These are phyloP conservation scores for Platanthera guangdongensis DNA, from an alignment of 106 monocot genomes.

Conservation along the genomic window DNA sequence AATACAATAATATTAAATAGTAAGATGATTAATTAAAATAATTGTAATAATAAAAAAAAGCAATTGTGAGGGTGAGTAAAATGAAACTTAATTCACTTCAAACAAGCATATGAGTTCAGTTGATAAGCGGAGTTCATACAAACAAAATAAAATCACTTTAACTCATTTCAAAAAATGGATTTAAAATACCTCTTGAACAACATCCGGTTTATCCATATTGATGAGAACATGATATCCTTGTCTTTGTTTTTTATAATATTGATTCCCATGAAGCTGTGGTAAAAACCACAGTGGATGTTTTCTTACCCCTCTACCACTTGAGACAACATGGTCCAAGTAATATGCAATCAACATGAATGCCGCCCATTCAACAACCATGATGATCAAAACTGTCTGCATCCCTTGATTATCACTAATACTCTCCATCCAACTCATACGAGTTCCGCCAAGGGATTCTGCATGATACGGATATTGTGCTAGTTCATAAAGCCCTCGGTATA, in stretches of 20 bases:
- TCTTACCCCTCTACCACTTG: constrained; percentile 1
- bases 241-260: background rate
- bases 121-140: too few relatives aligned
- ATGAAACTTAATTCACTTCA: too few relatives aligned
- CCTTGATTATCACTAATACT: constrained; percentile 6
- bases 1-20: too few relatives aligned
- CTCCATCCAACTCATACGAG: constrained; percentile 10
- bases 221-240: constrained; percentile 16
- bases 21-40: too few relatives aligned
- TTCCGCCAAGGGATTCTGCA: background rate
- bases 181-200: constrained; percentile 28
- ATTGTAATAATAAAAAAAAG: too few relatives aligned
- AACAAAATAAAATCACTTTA: too few relatives aligned
- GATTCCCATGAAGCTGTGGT: background rate
- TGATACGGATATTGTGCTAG: constrained; percentile 11
- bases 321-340: constrained; percentile 27
- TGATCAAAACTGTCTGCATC: constrained; percentile 7
- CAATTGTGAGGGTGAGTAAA: too few relatives aligned
- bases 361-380: constrained; percentile 26
- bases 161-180: background rate
- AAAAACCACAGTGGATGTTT: constrained; percentile 22
- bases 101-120: too few relatives aligned
- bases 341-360: constrained; percentile 8
- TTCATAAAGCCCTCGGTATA: constrained; percentile 25
- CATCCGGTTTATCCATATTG: constrained; percentile 28